Conservation (phyloP, 192 early-diverging fungal genomes). For the Phlyctochytrium bullatum region DNA sequence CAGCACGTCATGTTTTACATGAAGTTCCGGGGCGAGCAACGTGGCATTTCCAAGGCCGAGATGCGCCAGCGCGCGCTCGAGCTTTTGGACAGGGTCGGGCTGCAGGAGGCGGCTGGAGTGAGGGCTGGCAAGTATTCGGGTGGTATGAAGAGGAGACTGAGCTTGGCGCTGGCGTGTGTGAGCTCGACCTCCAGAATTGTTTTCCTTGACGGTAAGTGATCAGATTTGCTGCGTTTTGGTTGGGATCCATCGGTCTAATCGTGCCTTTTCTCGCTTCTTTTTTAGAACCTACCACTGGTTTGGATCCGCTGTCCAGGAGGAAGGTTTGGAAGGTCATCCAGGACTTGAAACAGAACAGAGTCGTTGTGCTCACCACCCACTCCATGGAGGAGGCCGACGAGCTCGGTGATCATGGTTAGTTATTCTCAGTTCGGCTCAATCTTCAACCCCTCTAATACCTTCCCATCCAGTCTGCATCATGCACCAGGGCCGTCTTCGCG, state of each 20-base stretch:
- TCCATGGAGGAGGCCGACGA: conserved; percentile 73
- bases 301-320: conserved; percentile 67
- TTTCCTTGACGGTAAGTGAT: conserved; percentile 61
- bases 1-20: conserved; percentile 64
- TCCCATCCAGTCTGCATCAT: conserved; percentile 58
- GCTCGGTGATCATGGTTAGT: conserved; percentile 19
- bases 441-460: conserved; percentile 39
- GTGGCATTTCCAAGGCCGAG: conserved; percentile 43
- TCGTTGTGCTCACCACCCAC: conserved; percentile 58
- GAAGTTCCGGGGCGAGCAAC: conserved; percentile 54
- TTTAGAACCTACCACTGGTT: conserved; percentile 44
- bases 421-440: neutral
- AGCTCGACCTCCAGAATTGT: conserved; percentile 57
- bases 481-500: conserved; percentile 62
- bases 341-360: conserved; percentile 54
- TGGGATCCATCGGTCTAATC: neutral
- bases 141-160: conserved; percentile 65
- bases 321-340: conserved; percentile 61
- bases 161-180: conserved; percentile 61
- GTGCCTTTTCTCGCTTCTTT: neutral
- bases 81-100: conserved; percentile 48
- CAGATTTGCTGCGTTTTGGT: neutral
- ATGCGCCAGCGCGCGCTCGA: conserved; percentile 46
- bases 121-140: conserved; percentile 41
- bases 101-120: conserved; percentile 50